Base-by-base conservation (phyloP, 2,329 filamentous ascomycete species). In the Didymella glomerata region DNA sequence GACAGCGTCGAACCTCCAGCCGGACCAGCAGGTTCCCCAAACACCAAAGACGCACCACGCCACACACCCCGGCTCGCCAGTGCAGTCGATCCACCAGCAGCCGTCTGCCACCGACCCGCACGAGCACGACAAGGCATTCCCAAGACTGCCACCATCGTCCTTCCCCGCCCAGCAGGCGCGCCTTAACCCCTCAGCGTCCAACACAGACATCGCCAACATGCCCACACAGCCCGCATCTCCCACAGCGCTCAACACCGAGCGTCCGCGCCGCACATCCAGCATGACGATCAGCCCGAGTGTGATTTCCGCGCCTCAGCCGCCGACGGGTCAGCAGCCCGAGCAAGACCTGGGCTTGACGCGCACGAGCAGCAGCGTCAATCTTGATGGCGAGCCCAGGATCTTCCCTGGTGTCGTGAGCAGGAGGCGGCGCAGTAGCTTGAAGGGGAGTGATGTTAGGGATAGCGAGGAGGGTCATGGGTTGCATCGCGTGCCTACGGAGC, bases 331-430 rank as follows among this genome's bases (percentile, higher is more conserved):
- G 44, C 57, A 63, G n/a, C 28, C 48, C 16, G 68, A 72, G n/a
- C 53, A 64, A 14, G 57, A 64, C 27, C 20, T 60, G 3, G 64
- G 58, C 9, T 46, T 74, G 40, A 63, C 61, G 1, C 62, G 73
- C 7, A 68, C 72, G 4, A 60, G 67, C 16, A 73, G 72, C 46
- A 65, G 60, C 13, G 59, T 72, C 8, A 64, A 69, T 7, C 62
- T 81, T 25, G 76, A 77, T 27, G 86, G 83, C 48, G 89, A 92
- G 73, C 90, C 89, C 11, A 84, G 83, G 62, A 86, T 92, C 62
- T 90, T 92, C 64, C 90, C 90, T 0, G 90, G 90, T 0, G 84
- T 93, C 30, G 83, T 92, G 11, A 80, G 79, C 50, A 77, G 80
- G 49, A 73, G 76, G 34, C 70, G 80, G 20, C 72, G 78, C 48